Evolutionary conservation across 225 moss, liverwort and hornwort species (phyloP), one percentile per base, ranked within the genome.

Genomic region (Takakia lepidozioides): DNA sequence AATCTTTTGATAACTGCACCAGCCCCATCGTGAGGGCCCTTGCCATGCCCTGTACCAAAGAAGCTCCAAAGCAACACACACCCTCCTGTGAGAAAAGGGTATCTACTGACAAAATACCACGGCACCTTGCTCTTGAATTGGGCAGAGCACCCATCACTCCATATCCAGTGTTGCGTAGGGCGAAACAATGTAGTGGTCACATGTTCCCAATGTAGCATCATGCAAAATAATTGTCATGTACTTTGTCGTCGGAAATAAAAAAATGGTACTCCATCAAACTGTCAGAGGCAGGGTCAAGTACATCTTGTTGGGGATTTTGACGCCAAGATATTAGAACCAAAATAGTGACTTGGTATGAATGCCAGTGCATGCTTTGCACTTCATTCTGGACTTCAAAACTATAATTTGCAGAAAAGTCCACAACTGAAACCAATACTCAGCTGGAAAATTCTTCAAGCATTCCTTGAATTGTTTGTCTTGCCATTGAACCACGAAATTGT

Each of bases 321-420:
- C 3, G 14, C 11, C 14, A 49, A 15, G 17, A 2, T 27, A 49
- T 49, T 4, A 27, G 16, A 10, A 49, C 27, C 8, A 49, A 13
- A 27, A 49, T 27, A 3, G 2, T 27, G 1, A 49, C n/a, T 6
- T 49, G 48, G 16, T 15, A 49, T 3, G 5, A 1, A 27, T 27
- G 27, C 27, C 48, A 49, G 16, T 49, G 48, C 26, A 49, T 49
- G 8, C 5, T 3, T 15, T 49, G 48, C 10, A 49, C 48, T 26
- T 29, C 48, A 29, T 49, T 29, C 5, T 49, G 48, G 2, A 49
- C 8, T 29, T 46, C 2, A 29, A 49, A 27, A 11, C 1, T 27
- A 16, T 49, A 7, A 16, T 49, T 29, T 10, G 27, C 11, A 18
- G 48, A 26, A 49, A 49, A 49, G 18, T 49, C 48, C 13, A 49